Percentiles rank a stretch among this genome's conserved stretches.
Evolutionary conservation across 768 basidiomycete genomes (phyloP).

Genomic region (Candolleomyces aberdarensis): DNA sequence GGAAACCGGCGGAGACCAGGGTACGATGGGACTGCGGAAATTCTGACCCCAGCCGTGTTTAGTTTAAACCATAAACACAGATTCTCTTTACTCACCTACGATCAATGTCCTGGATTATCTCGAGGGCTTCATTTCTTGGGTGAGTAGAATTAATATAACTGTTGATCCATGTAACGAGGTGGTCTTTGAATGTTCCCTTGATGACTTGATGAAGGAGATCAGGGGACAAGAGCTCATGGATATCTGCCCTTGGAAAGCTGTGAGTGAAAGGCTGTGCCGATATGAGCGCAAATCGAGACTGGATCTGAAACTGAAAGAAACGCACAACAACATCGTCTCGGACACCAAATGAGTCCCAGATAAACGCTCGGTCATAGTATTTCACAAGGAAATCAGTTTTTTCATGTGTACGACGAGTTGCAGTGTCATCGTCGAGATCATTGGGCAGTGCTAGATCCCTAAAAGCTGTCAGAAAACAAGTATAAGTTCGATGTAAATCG

Average conservation of each 20-base stretch:
- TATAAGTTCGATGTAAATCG: neutral
- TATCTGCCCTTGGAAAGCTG: conserved; percentile 28
- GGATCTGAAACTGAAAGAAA: too few relatives aligned
- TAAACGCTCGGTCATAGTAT: neutral
- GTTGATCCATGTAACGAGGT: conserved; percentile 32
- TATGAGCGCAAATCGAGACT: neutral
- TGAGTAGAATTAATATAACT: conserved; percentile 20
- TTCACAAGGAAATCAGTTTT: neutral
- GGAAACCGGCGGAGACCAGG: conserved; percentile 20
- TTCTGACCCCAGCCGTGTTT: conserved; percentile 6
- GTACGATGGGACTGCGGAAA: conserved; percentile 19
- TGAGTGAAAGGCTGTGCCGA: conserved; percentile 24
- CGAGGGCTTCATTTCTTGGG: neutral
- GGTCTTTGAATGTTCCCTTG: conserved; percentile 40
- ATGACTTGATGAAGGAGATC: conserved; percentile 37
- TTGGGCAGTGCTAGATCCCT: neutral
- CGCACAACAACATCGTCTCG: neutral
- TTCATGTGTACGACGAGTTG: neutral
- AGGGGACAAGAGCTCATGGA: conserved; percentile 27
- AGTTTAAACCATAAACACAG: neutral
- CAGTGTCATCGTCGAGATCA: neutral
- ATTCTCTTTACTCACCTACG: conserved; percentile 1
- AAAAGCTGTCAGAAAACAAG: neutral
- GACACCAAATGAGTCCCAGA: neutral
- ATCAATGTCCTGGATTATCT: neutral